phyloP scores from a whole-genome alignment of 177 flowering plant species.

The Tripterygium wilfordii region DNA sequence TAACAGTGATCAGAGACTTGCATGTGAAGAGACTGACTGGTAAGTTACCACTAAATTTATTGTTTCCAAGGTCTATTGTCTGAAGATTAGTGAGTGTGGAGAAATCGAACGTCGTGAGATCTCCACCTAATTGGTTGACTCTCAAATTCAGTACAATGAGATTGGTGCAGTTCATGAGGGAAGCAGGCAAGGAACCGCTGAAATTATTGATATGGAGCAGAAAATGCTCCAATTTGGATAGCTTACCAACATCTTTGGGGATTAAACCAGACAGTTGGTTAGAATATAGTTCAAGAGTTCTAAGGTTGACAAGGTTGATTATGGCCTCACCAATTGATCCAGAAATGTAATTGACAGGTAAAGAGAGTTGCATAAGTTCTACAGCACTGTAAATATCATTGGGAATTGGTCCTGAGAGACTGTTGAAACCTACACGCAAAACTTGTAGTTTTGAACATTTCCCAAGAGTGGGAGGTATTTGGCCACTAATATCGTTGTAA shows the following conservation, averaged over 20 bases:
- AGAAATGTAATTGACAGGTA: conserved; percentile 36
- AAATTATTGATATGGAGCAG: conserved; percentile 43
- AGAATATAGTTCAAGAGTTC: conserved; percentile 38
- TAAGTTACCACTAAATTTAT: conserved; percentile 46
- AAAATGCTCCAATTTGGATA: conserved; percentile 37
- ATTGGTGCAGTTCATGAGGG: conserved; percentile 41
- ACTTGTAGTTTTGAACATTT: conserved; percentile 33
- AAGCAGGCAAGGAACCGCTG: conserved; percentile 43
- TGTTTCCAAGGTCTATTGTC: conserved; percentile 58
- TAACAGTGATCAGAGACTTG: conserved; percentile 45
- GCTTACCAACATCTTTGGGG: conserved; percentile 45
- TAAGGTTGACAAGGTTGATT: conserved; percentile 33
- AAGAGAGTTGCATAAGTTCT: conserved; percentile 33
- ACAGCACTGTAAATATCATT: conserved; percentile 29
- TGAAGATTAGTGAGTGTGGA: conserved; percentile 35
- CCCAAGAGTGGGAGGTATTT: conserved; percentile 35
- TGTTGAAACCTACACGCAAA: conserved; percentile 54
- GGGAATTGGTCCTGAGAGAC: conserved; percentile 41
- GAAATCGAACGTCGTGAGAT: conserved; percentile 43
- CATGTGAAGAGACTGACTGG: conserved; percentile 50
- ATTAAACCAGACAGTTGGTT: conserved; percentile 42
- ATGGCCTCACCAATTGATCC: conserved; percentile 34
- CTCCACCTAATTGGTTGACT: conserved; percentile 38
- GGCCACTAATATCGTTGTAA: conserved; percentile 34
- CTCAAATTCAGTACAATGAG: conserved; percentile 37